Base-by-base conservation (phyloP, 2,329 filamentous ascomycete species). In the Trichoderma atroviride region DNA sequence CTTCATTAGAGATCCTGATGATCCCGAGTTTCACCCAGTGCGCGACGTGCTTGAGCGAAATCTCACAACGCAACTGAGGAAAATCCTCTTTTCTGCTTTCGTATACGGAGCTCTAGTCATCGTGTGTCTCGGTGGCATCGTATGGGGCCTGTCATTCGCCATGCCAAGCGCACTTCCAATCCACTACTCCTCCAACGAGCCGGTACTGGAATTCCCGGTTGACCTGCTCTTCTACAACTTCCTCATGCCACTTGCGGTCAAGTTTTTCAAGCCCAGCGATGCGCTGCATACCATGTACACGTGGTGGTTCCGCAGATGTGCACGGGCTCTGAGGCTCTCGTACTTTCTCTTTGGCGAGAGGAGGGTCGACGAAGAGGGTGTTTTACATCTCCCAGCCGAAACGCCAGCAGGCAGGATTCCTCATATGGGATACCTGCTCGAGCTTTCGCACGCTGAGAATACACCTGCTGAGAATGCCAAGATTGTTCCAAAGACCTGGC, bases 221-320 rank as follows among this genome's bases (percentile, higher is more conserved):
- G 95, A 99, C 76, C 84, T 99, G 2, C 83, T 99, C 19, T 96
- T 98, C 78, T 99, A 97, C 85, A 98, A 98, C 80, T 97, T 97
- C 78, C 83, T 97, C 58, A 96, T 97, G 84, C 96, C 96, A 0
- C 82, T 97, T 60, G 90, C 94, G 14, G 88, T 98, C 74, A 91
- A 88, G 74, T 90, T 93, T 74, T 91, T 97, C 80, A 92, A 92
- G 77, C 94, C 95, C 2, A 93, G 92, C 63, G 92, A 97, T 76
- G 91, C 89, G 0, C 83, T 99, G 3, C 92, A 97, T 74, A 84
- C 86, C 67, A 91, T 97, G 84, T 99, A 97, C 78, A 90, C 89
- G 9, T 98, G 95, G 95, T 99, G 96, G 93, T 97, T 99, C 82
- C 90, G 91, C 73, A 89, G 88, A 74, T 97, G 94, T 77, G 96